These are phyloP conservation scores for Phaeolepiota aurea DNA, from an alignment of 768 basidiomycete species.

Conservation along the genomic window DNA sequence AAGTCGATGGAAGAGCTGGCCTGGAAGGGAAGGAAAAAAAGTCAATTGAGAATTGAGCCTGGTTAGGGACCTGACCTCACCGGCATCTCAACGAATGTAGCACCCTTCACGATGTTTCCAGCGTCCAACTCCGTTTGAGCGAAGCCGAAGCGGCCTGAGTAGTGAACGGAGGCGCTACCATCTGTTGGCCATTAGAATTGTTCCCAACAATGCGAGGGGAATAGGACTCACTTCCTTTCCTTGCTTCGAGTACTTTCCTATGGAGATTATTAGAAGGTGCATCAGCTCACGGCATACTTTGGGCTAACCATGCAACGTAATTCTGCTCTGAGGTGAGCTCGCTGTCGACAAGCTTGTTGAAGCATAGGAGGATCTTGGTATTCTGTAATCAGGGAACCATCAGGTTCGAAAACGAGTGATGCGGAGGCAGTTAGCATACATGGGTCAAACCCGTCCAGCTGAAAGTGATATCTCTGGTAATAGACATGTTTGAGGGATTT, in stretches of 20 bases:
- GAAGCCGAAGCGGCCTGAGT: neutral
- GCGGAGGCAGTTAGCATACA: neutral
- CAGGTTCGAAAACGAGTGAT: neutral
- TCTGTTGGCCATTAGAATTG: neutral
- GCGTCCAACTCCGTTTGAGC: neutral
- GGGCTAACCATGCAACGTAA: neutral
- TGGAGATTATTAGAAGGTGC: no score
- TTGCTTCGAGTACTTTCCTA: conserved; percentile 1
- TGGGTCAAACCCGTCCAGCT: neutral
- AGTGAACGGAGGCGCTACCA: neutral
- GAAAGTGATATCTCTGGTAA: neutral
- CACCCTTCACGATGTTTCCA: neutral
- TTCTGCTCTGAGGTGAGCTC: conserved; percentile 1
- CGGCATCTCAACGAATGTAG: neutral
- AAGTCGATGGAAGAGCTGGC: neutral
- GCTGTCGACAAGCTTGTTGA: conserved; percentile 1
- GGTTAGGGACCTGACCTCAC: no score
- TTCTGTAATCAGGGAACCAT: neutral
- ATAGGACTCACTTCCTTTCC: neutral
- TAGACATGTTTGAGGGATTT: neutral
- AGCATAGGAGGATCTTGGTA: neutral
- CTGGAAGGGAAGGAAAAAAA: no score
- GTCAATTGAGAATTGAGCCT: no score
- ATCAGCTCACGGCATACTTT: no score
- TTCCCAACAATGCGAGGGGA: neutral